Conservation (phyloP, 257 asterid species). For the Scutellaria minor region DNA sequence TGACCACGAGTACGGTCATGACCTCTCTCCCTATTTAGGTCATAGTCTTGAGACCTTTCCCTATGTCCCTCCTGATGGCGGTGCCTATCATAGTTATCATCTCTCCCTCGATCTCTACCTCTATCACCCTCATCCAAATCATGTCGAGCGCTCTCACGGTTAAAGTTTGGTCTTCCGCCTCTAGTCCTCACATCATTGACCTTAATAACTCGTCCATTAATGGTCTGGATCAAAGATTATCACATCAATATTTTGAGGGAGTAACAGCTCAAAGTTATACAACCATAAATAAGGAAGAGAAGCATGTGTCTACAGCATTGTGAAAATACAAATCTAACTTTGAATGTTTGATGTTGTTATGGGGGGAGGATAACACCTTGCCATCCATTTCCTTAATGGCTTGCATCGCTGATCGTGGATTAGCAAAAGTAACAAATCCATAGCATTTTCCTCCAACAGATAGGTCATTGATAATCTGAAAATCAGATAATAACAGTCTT, state of each 20-base stretch:
- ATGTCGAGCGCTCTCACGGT: slow-evolving; percentile 57
- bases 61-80: slow-evolving; percentile 51
- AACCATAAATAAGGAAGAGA: not conserved
- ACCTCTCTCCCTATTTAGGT: slow-evolving; percentile 57
- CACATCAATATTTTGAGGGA: slow-evolving; percentile 32
- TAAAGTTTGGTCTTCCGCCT: slow-evolving; percentile 60
- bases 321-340: not conserved
- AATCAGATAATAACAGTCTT: slow-evolving; percentile 34
- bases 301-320: not conserved
- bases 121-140: slow-evolving; percentile 56
- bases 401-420: slow-evolving; percentile 75
- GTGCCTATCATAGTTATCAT: slow-evolving; percentile 47
- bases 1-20: slow-evolving; percentile 48
- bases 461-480: slow-evolving; percentile 81
- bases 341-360: not conserved
- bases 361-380: slow-evolving; percentile 49
- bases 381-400: slow-evolving; percentile 91
- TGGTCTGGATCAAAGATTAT: slow-evolving; percentile 49
- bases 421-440: slow-evolving; percentile 76
- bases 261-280: slow-evolving; percentile 22
- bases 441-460: slow-evolving; percentile 74
- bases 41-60: slow-evolving; percentile 58
- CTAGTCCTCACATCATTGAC: slow-evolving; percentile 79
- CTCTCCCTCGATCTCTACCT: slow-evolving; percentile 61
- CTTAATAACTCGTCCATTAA: slow-evolving; percentile 70